Percentiles rank a stretch among this genome's conserved stretches.
phyloP scores from a whole-genome alignment of 108 stramenopile genomes.

The Chaetoceros muelleri region DNA sequence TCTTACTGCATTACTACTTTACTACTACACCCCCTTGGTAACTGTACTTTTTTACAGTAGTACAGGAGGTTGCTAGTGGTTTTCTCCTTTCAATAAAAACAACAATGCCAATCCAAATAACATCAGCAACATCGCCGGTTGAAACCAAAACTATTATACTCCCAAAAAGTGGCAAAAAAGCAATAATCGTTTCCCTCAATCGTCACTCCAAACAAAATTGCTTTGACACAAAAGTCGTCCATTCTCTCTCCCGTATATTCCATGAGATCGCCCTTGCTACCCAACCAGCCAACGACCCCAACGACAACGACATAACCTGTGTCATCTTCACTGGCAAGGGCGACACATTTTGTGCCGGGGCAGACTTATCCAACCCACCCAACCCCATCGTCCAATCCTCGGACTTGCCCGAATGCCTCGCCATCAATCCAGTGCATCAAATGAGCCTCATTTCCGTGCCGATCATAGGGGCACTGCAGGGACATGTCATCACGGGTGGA shows the following conservation, averaged over 20 bases:
- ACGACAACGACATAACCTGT: slow-evolving; percentile 16
- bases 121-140: background rate
- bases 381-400: slow-evolving; percentile 30
- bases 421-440: slow-evolving; percentile 33
- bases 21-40: no score
- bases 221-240: slow-evolving; percentile 29
- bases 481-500: slow-evolving; percentile 40
- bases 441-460: slow-evolving; percentile 24
- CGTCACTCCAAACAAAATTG: slow-evolving; percentile 36
- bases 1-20: no score
- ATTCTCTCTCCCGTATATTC: slow-evolving; percentile 17
- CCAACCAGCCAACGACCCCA: no score
- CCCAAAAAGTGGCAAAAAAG: slow-evolving; percentile 17
- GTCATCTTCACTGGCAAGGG: slow-evolving; percentile 39
- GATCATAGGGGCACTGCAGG: slow-evolving; percentile 32
- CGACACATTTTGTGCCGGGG: slow-evolving; percentile 35
- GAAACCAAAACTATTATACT: slow-evolving; percentile 4
- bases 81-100: no score
- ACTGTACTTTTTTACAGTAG: no score
- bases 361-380: slow-evolving; percentile 36
- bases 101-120: no score
- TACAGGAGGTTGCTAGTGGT: no score
- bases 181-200: slow-evolving; percentile 28
- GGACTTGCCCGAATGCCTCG: slow-evolving; percentile 26
- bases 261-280: slow-evolving; percentile 18